Evolutionary conservation across 306 rosid genomes (phyloP), one percentile per base, ranked within the genome.

Genomic region (Cicer bijugum): DNA sequence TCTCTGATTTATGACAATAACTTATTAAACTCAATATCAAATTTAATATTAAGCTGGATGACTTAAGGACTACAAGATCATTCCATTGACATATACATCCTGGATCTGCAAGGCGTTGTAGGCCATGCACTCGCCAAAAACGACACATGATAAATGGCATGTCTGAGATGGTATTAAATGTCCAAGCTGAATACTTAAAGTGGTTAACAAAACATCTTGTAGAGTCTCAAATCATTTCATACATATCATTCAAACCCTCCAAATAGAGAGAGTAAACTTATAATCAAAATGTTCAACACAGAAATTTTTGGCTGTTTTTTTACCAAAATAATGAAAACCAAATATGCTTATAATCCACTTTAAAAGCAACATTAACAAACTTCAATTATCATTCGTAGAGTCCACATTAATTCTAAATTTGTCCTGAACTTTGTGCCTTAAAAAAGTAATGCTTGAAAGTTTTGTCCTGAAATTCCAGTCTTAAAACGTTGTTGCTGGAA

Each of bases 331-430:
- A 35, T 33, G 56, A 33, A 47, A 73, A 33, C 8, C 47, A 28
- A 73, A 60, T 44, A 16, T 45, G 77, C 12, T 45, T n/a, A 72
- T 44, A 14, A 55, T 45, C 56, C 56, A 66, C 51, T 59, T 72
- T 15, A 44, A 15, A 14, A 45, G 12, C 56, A 20, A 20, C 9
- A 28, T 37, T 16, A 33, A 56, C 40, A 17, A 74, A 59, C 60
- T 37, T 38, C 15, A 38, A 50, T 63, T 63, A 16, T 16, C 39
- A 60, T 35, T 59, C 60, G 16, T 56, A n/a, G 17, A 3, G 28
- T 20, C 9, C 43, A 57, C 58, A n/a, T 56, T 33, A 42, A 19
- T 19, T 55, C n/a, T 40, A 33, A 72, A 43, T 33, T 43, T 57
- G 28, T 17, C 42, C 66, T 20, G 45, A 43, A 57, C n/a, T 72